Percentiles rank a stretch among this genome's conserved stretches.
These are phyloP conservation scores for Ophiocordyceps unilateralis DNA, from an alignment of 2,329 filamentous ascomycete genomes.

Conservation along the genomic window DNA sequence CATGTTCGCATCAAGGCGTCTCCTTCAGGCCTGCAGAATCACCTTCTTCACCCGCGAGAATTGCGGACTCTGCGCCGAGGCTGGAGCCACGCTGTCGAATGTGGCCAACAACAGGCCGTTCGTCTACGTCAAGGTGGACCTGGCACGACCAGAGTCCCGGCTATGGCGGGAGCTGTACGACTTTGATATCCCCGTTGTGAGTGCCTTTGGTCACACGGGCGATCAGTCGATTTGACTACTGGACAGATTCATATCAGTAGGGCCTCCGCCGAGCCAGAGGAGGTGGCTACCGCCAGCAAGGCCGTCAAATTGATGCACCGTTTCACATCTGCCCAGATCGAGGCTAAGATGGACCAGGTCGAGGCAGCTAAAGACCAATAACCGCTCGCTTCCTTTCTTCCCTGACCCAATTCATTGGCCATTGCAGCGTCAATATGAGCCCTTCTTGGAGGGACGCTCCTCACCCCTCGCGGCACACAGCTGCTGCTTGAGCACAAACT, in stretches of 20 bases:
- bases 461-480: constrained; percentile 28
- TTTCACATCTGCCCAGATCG: constrained; percentile 50
- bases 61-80: constrained; percentile 54
- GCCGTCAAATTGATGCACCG: constrained; percentile 64
- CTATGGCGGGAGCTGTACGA: constrained; percentile 61
- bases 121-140: constrained; percentile 51
- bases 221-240: no score
- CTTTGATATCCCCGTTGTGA: constrained; percentile 66
- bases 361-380: constrained; percentile 12
- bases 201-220: constrained; percentile 10
- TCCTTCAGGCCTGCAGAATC: constrained; percentile 42
- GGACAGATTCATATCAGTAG: constrained; percentile 51
- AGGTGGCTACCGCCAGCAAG: constrained; percentile 35
- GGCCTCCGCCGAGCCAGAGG: constrained; percentile 28
- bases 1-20: constrained; percentile 34
- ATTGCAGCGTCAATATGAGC: constrained; percentile 21
- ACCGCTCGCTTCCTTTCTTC: neutral
- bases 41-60: constrained; percentile 59
- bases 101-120: constrained; percentile 53
- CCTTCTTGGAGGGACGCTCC: constrained; percentile 16
- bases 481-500: constrained; percentile 23
- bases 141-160: constrained; percentile 43
- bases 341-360: constrained; percentile 48
- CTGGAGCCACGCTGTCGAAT: constrained; percentile 48
- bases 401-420: neutral